Percentiles rank a stretch among this genome's conserved stretches.
Evolutionary conservation across 1,284 basidiomycete genomes (phyloP).

Genomic region (Tilletia walkeri): DNA sequence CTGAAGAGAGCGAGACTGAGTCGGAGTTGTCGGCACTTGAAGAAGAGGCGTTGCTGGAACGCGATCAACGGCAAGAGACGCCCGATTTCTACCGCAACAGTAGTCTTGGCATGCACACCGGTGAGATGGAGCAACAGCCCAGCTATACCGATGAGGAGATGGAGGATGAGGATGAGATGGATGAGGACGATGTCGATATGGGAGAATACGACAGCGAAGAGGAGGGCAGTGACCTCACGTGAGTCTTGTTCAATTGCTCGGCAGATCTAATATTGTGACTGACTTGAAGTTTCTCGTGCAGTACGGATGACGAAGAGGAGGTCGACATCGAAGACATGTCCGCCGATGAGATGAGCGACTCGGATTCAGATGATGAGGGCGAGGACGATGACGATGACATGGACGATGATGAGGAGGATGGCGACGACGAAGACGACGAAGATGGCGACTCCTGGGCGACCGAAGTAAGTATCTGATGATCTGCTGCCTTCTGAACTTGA

Average conservation of each 20-base stretch:
- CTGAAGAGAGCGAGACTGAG: constrained; percentile 53
- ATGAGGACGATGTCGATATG: constrained; percentile 82
- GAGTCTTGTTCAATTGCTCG: constrained; percentile 33
- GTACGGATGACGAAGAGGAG: constrained; percentile 62
- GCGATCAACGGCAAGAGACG: constrained; percentile 71
- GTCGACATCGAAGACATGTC: constrained; percentile 51
- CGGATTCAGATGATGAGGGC: constrained; percentile 59
- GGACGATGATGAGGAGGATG: constrained; percentile 36
- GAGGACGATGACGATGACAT: constrained; percentile 23
- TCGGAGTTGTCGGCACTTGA: constrained; percentile 40
- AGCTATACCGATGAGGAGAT: constrained; percentile 70
- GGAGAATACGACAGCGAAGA: constrained; percentile 84
- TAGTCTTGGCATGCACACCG: constrained; percentile 83
- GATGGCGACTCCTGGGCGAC: constrained; percentile 36
- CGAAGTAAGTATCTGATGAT: constrained; percentile 18
- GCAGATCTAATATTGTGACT: constrained; percentile 8
- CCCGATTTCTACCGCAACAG: constrained; percentile 96
- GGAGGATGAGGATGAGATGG: constrained; percentile 81
- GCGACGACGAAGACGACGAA: constrained; percentile 32
- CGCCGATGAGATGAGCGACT: constrained; percentile 56
- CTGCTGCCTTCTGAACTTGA: neutral
- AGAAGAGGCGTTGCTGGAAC: constrained; percentile 58
- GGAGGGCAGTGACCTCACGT: constrained; percentile 68
- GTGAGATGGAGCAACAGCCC: constrained; percentile 46
- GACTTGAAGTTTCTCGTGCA: constrained; percentile 57